These are phyloP conservation scores for Saccharomycodes ludwigii DNA, from an alignment of 805 yeast genomes.

Conservation along the genomic window DNA sequence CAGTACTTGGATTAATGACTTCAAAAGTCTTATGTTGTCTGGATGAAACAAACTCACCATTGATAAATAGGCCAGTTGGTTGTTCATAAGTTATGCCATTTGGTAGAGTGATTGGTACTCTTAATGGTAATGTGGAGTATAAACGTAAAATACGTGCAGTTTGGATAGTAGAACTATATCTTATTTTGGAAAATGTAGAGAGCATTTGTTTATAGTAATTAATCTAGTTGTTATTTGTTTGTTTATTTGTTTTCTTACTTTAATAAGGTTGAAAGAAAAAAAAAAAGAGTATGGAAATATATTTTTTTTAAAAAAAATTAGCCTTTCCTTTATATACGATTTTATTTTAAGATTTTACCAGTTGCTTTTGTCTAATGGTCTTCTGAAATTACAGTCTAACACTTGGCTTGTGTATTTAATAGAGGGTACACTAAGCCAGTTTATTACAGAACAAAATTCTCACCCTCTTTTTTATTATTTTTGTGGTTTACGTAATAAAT, in stretches of 20 bases:
- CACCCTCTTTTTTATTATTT: no score
- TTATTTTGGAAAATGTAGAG: not conserved
- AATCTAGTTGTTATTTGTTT: not conserved
- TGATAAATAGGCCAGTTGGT: slow-evolving; percentile 70
- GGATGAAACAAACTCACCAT: slow-evolving; percentile 57
- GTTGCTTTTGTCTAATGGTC: no score
- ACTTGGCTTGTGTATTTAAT: no score
- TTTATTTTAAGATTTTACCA: no score
- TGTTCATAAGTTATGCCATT: slow-evolving; percentile 60
- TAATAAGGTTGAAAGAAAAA: not conserved
- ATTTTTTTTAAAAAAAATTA: slow-evolving; percentile 1
- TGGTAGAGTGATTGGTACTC: slow-evolving; percentile 46
- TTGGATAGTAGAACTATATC: slow-evolving; percentile 2
- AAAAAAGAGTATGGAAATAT: not conserved
- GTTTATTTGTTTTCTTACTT: no score
- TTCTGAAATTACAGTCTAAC: no score
- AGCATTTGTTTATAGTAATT: no score
- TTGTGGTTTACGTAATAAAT: no score
- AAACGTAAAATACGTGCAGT: slow-evolving; percentile 10
- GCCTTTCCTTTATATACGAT: no score
- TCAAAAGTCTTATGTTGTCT: slow-evolving; percentile 47
- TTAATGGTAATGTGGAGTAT: slow-evolving; percentile 27
- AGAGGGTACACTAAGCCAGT: no score
- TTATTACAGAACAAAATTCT: no score
- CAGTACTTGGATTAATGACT: slow-evolving; percentile 57